phyloP scores from a whole-genome alignment of 129 eudicot species.

The Flaveria ramosissima region DNA sequence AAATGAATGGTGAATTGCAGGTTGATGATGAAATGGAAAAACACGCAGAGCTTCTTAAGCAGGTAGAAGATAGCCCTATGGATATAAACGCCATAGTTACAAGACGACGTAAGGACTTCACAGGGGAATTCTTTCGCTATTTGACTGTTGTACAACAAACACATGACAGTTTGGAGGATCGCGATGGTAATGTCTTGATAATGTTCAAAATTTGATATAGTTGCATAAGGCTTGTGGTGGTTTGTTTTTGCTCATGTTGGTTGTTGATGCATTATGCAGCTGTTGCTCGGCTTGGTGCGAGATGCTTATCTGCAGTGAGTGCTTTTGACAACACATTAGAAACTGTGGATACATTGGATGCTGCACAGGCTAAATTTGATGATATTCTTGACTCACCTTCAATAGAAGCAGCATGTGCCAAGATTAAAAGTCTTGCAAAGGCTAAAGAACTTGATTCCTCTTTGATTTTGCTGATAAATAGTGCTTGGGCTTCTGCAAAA shows the following conservation, averaged over 20 bases:
- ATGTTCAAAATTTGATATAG: background rate
- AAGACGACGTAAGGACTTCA: constrained; percentile 78
- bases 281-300: constrained; percentile 84
- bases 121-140: constrained; percentile 78
- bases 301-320: constrained; percentile 96
- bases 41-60: constrained; percentile 74
- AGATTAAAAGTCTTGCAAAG: constrained; percentile 89
- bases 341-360: constrained; percentile 72
- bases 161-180: constrained; percentile 81
- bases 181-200: constrained; percentile 58
- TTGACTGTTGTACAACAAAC: constrained; percentile 69
- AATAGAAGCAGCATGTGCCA: constrained; percentile 82
- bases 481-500: constrained; percentile 97
- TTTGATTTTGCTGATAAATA: constrained; percentile 70
- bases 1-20: constrained; percentile 52
- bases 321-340: constrained; percentile 89
- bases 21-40: constrained; percentile 94
- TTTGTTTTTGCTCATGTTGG: constrained; percentile 12
- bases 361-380: constrained; percentile 89
- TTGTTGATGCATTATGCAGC: constrained; percentile 64
- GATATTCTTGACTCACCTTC: constrained; percentile 85
- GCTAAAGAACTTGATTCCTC: constrained; percentile 94
- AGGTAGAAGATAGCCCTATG: constrained; percentile 75
- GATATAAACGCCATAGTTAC: constrained; percentile 91
- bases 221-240: background rate